Base-by-base conservation (phyloP, 2,329 filamentous ascomycete genomes). In the Aspergillus eucalypticola region DNA sequence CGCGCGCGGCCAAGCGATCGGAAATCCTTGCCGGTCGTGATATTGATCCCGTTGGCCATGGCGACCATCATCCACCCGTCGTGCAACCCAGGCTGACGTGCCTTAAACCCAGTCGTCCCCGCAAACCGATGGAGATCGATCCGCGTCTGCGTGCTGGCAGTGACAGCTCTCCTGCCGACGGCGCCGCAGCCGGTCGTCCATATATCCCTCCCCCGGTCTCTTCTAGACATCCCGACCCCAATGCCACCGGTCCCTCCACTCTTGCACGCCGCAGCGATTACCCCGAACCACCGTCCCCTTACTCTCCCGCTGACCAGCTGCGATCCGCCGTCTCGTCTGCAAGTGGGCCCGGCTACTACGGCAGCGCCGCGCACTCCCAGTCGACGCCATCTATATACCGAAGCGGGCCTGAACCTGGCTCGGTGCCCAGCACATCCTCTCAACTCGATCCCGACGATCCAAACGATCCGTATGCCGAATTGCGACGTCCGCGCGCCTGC, bases 401-500 rank as follows among this genome's bases (percentile, higher is more conserved):
- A 44, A 23, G 49, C 21, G 61, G 57, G 15, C 19, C 55, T 41
- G 39, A 53, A 3, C n/a, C 58, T 8, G 19, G 8, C 17, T 39
- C 55, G 8, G 29, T 32, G n/a, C 39, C 52, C 58, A 50, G 51
- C 48, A 35, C 51, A 3, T 58, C 60, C 7, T 41, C 60, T 3
- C 59, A 49, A 21, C 50, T 42, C 35, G 60, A 62, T 4, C 25
- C 48, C 8, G 10, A 56, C n/a, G 66, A 71, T 25, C 61, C 65
- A 4, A 66, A 67, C 23, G 66, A 67, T 35, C 63, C 66, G 1
- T 66, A 71, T 7, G 62, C 67, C 32, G 87, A 90, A 44, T 78
- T 84, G 35, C 91, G 90, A 74, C 85, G 89, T 58, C 83, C 86
- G 3, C 84, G 90, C 27, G 90, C 90, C 35, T 92, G 90, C 75